Base-by-base conservation (phyloP, 192 early-diverging fungal species). In the Anaeromyces robustus region DNA sequence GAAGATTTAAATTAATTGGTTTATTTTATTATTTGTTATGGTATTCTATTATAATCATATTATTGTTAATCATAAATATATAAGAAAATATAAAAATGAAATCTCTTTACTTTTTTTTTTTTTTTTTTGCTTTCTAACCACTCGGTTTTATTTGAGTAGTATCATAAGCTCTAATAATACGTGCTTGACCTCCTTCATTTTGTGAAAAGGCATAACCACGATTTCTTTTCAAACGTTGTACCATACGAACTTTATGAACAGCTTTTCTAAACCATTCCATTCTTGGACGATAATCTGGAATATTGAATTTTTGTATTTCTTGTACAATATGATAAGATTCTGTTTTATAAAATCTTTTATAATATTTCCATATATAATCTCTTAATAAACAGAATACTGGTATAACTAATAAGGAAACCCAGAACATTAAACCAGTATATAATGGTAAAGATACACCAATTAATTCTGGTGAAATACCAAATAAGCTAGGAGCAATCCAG, bases 301-400 rank as follows among this genome's bases (percentile, higher is more conserved):
- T 95, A 86, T 99, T 98, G 91, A 94, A 95, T 86, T 97, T 98
- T 86, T 98, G 94, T 81, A 99, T 99, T 87, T 99, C 98, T 87
- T 98, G 97, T 77, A 98, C 94, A 84, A 96, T 95, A 84, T 99
- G 98, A 85, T 98, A 98, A 18, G 93, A 88, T 78, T 91, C 82
- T 29, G 96, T 91, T 32, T 88, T 84, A 84, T 93, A 94, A 86
- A 94, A 94, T 43, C 96, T 91, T 83, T 92, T 92, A 81, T 88
- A 86, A 85, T 91, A 99, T 89, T 98, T 99, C 93, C 93, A 99
- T 17, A 89, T 86, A 83, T 90, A 98, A 86, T 99, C 98, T 80
- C 96, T 89, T 29, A 96, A 80, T 84, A 94, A 92, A 83, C 93
- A 93, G 80, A 94, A 79, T 30, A 95, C 82, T 0, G 98, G 96